Conservation (phyloP, 75 land plant species). For the Pinus taeda region DNA sequence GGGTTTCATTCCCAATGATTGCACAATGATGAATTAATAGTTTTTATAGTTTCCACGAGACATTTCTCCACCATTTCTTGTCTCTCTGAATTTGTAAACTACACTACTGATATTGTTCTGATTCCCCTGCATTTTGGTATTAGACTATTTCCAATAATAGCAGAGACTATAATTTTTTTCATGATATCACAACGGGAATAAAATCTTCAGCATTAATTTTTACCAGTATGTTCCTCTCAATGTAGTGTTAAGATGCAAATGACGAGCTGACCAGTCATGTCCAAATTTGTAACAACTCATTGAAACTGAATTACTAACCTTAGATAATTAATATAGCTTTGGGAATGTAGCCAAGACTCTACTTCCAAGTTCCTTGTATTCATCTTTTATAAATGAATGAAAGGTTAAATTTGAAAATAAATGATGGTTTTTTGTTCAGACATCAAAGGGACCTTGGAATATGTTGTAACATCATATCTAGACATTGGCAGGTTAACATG, state of each 20-base stretch:
- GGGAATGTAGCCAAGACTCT: not conserved
- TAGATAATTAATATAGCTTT: not conserved
- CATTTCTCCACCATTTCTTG: too few species aligned
- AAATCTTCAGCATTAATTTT: not conserved
- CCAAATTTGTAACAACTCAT: not conserved
- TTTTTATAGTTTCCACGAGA: too few species aligned
- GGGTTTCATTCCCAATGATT: too few species aligned
- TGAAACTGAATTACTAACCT: not conserved
- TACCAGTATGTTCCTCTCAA: not conserved
- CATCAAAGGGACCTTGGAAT: not conserved
- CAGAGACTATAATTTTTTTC: not conserved
- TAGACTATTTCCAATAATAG: not conserved
- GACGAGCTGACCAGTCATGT: not conserved
- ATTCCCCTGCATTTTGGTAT: not conserved
- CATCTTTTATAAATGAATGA: too few species aligned
- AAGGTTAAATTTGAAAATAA: not conserved
- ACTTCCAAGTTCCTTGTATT: not conserved
- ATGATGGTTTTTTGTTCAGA: slow-evolving; percentile 2
- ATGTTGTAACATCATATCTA: not conserved
- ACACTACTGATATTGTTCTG: too few species aligned
- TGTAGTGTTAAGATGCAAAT: not conserved
- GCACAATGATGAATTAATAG: too few species aligned
- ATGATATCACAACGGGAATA: not conserved
- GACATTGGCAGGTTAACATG: slow-evolving; percentile 47
- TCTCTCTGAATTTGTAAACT: too few species aligned